A percentile compares a stretch with the other conserved stretches of the same genome.
phyloP scores from a whole-genome alignment of 176 grass and related monocot genomes.

The Oryza meyeriana region DNA sequence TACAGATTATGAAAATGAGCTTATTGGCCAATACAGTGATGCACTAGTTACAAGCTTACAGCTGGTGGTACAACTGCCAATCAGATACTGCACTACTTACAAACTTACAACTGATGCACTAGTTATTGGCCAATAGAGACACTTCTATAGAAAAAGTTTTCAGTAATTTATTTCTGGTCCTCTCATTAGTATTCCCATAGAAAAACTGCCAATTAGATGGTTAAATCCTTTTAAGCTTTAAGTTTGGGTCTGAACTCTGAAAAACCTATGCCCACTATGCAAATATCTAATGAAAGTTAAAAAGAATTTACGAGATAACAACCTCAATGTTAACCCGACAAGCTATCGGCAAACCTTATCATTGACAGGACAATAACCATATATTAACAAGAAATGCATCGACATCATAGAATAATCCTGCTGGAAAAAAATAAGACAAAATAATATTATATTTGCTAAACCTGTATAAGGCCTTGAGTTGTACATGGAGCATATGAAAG shows the following conservation, averaged over 20 bases:
- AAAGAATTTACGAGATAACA: constrained; percentile 26
- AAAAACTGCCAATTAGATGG: not conserved
- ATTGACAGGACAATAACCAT: constrained; percentile 33
- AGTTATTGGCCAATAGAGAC: no score
- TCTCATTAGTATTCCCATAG: not conserved
- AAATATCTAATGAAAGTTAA: constrained; percentile 31
- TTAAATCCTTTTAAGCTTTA: not conserved
- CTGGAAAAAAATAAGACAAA: constrained; percentile 17
- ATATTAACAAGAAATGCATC: constrained; percentile 34
- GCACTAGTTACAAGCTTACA: not conserved
- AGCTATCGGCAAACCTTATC: constrained; percentile 33
- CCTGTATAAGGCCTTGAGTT: constrained; percentile 98
- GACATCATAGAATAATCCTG: constrained; percentile 21
- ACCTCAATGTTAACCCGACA: constrained; percentile 31
- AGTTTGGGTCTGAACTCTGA: not conserved
- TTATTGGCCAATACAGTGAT: not conserved
- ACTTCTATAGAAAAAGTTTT: not conserved
- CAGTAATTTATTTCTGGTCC: not conserved
- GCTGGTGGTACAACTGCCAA: no score
- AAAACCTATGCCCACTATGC: not conserved
- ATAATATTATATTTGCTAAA: constrained; percentile 44
- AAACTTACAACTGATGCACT: not conserved
- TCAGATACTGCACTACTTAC: not conserved
- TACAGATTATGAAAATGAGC: not conserved
- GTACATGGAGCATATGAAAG: constrained; percentile 98